Percentiles rank a stretch among this genome's conserved stretches.
Conservation (phyloP, 1,284 basidiomycete genomes). For the Ceratobasidium sp. region DNA sequence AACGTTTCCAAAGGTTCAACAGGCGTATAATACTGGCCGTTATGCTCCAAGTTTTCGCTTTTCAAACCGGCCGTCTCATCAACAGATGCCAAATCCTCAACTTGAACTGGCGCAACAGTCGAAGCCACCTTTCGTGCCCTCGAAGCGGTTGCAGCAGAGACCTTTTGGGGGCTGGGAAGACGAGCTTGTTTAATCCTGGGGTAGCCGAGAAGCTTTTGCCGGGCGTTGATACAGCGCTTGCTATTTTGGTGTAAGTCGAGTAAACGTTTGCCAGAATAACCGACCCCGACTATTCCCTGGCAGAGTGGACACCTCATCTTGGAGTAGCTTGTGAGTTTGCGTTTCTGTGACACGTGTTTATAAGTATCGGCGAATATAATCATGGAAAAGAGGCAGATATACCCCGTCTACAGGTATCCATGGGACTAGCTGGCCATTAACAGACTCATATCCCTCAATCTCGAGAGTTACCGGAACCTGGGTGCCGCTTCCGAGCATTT, state of each 20-base stretch:
- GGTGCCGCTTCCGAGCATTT: neutral
- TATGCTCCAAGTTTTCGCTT: neutral
- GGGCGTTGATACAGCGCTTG: neutral
- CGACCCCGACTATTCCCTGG: neutral
- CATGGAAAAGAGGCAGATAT: neutral
- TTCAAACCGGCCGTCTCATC: neutral
- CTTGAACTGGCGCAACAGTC: no score
- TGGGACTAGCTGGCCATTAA: neutral
- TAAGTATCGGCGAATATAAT: no score
- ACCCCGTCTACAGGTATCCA: constrained; percentile 4
- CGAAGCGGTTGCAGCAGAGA: no score
- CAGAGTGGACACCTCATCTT: constrained; percentile 12
- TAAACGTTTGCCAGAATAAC: neutral
- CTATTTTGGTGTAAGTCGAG: neutral
- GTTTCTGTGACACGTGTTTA: neutral
- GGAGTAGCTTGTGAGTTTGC: neutral
- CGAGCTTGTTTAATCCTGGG: neutral
- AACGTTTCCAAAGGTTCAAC: neutral
- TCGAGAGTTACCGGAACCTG: neutral
- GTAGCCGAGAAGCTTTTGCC: neutral
- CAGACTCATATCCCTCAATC: neutral
- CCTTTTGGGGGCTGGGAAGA: neutral
- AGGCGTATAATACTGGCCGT: neutral
- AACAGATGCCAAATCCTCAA: neutral
- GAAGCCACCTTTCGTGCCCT: no score